Base-by-base conservation (phyloP, 169 alveolate genomes). In the Neospora caninum region DNA sequence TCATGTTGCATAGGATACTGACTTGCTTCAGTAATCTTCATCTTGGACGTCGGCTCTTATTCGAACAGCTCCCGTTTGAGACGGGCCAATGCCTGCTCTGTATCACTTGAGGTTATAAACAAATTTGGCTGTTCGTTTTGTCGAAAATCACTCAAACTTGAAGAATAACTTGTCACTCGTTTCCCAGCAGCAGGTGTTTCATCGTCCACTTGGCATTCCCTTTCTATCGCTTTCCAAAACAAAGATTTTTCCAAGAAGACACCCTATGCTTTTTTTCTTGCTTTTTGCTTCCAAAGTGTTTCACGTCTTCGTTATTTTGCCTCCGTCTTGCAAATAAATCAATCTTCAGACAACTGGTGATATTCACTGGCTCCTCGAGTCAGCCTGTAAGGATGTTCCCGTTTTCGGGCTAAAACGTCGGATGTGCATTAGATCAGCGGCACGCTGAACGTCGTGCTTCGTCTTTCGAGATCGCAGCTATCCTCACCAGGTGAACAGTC, bases 141-240 rank as follows among this genome's bases (percentile, higher is more conserved):
- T 29, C 25, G 34, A 64, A 18, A 64, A 18, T 29, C 34, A 29
- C 78, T 64, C 78, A 25, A 29, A 18, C 78, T 64, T 64, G 20
- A 25, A n/a, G 25, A 0, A 7, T 27, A 29, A 64, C 78, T 64
- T 64, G 78, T 7, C 78, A 27, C 78, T 25, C 36, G 34, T 0
- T 64, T 29, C 78, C 10, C 78, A 22, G 58, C 58, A 64, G 78
- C 78, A 64, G 78, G 34, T 64, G 78, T 64, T 64, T 64, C 78
- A 64, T 64, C 78, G 78, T 78, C 87, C 87, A 78, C 34, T 34
- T 39, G 87, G 42, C 45, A 20, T 78, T 78, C 87, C 43, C 25
- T 78, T 31, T 78, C 39, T 78, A 78, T 78, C 87, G 87, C 87
- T 78, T 22, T 78, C 43, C 87, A 20, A 78, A 78, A 22, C 45